Conservation (phyloP, 345 rosid species). For the Citropsis articulata region DNA sequence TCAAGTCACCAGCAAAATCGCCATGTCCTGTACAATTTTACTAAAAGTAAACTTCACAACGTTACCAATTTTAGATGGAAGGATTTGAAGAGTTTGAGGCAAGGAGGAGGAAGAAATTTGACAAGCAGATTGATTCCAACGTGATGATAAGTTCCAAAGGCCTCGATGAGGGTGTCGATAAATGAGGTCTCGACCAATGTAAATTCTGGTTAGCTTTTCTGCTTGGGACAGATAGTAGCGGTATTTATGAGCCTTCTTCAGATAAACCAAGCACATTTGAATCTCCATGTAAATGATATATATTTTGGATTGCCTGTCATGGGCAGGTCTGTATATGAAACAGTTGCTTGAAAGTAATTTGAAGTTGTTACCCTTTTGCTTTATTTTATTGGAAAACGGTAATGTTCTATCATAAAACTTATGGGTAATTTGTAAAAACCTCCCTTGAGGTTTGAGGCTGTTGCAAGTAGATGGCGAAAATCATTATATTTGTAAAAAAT, state of each 20-base stretch:
- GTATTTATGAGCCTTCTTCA: neutral
- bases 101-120: slow-evolving; percentile 90
- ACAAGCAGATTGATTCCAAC: slow-evolving; percentile 93
- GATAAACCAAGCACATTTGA: neutral
- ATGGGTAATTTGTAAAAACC: no score
- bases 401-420: neutral
- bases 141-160: slow-evolving; percentile 94
- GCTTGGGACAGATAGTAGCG: neutral
- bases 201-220: neutral
- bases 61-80: slow-evolving; percentile 56
- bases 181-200: slow-evolving; percentile 19
- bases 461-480: no score
- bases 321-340: slow-evolving; percentile 8
- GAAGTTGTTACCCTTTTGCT: neutral
- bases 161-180: slow-evolving; percentile 93
- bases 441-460: no score
- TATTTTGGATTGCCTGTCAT: neutral
- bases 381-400: neutral
- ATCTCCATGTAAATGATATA: slow-evolving; percentile 11
- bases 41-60: neutral
- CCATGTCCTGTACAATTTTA: neutral
- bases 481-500: no score
- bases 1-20: neutral
- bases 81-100: slow-evolving; percentile 88
- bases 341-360: neutral